These are phyloP conservation scores for Mucor irregularis DNA, from an alignment of 371 early-diverging fungal genomes.

Conservation along the genomic window DNA sequence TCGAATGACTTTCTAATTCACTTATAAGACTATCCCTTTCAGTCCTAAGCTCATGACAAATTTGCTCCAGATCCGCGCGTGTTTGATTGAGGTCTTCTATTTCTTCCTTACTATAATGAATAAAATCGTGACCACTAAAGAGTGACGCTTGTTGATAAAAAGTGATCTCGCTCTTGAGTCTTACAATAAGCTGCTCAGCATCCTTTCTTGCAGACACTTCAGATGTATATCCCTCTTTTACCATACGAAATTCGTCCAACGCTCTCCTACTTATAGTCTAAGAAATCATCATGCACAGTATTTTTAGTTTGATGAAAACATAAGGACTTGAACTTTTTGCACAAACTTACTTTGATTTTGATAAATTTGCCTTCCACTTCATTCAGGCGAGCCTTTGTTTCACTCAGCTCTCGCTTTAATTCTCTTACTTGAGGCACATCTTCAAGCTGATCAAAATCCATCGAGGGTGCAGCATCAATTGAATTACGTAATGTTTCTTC, in stretches of 20 bases:
- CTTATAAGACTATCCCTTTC: conserved; percentile 26
- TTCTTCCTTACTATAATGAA: conserved; percentile 30
- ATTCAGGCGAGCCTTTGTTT: conserved; percentile 28
- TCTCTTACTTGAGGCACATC: conserved; percentile 8
- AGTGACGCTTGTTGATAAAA: conserved; percentile 40
- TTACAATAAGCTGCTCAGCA: conserved; percentile 28
- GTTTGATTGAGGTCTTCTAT: conserved; percentile 22
- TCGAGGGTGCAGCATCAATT: neutral
- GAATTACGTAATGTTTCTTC: conserved; percentile 21
- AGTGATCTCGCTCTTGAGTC: conserved; percentile 34
- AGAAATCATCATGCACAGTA: too few relatives aligned
- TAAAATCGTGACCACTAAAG: conserved; percentile 11
- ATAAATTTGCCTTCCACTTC: conserved; percentile 46
- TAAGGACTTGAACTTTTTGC: neutral
- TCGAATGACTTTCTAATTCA: conserved; percentile 23
- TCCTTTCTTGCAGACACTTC: conserved; percentile 42
- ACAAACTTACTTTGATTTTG: conserved; percentile 42
- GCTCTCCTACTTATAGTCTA: conserved; percentile 50
- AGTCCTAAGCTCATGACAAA: conserved; percentile 28
- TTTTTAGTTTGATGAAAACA: neutral
- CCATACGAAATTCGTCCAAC: conserved; percentile 44
- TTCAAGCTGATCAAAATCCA: neutral
- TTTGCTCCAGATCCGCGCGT: conserved; percentile 28
- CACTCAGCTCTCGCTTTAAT: conserved; percentile 28
- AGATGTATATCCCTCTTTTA: conserved; percentile 44